phyloP scores from a whole-genome alignment of 768 basidiomycete species.

The Boletus insuetus region DNA sequence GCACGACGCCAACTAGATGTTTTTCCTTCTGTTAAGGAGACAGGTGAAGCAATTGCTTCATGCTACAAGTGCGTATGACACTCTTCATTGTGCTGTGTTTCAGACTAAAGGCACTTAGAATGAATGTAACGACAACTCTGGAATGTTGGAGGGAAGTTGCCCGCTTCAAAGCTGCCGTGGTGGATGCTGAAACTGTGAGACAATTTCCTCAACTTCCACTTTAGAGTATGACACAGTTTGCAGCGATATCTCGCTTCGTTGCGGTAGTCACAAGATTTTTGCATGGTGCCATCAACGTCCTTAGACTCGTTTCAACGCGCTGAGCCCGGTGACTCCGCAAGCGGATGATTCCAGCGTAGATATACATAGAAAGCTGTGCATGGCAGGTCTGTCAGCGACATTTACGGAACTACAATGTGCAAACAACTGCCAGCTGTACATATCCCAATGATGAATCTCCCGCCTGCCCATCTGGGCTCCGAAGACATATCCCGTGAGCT shows the following conservation, averaged over 20 bases:
- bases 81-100: background rate
- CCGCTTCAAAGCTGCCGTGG: constrained; percentile 67
- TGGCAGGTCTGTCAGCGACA: background rate
- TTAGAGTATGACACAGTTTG: constrained; percentile 6
- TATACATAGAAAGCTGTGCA: constrained; percentile 1
- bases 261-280: constrained; percentile 32
- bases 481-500: too few relatives aligned
- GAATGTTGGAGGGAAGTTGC: constrained; percentile 75
- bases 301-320: background rate
- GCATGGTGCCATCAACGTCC: background rate
- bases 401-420: background rate
- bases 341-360: background rate
- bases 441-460: background rate
- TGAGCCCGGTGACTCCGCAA: background rate
- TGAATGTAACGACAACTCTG: constrained; percentile 51
- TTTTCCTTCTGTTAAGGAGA: constrained; percentile 54
- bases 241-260: constrained; percentile 67
- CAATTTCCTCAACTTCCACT: constrained; percentile 3
- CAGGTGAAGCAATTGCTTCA: constrained; percentile 57
- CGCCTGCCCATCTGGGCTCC: too few relatives aligned
- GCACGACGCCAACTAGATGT: constrained; percentile 51
- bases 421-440: background rate
- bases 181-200: constrained; percentile 64
- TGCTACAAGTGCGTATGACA: constrained; percentile 61
- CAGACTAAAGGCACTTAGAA: constrained; percentile 20